Conservation (phyloP, 2,329 filamentous ascomycete genomes). For the Exophiala calicioides region DNA sequence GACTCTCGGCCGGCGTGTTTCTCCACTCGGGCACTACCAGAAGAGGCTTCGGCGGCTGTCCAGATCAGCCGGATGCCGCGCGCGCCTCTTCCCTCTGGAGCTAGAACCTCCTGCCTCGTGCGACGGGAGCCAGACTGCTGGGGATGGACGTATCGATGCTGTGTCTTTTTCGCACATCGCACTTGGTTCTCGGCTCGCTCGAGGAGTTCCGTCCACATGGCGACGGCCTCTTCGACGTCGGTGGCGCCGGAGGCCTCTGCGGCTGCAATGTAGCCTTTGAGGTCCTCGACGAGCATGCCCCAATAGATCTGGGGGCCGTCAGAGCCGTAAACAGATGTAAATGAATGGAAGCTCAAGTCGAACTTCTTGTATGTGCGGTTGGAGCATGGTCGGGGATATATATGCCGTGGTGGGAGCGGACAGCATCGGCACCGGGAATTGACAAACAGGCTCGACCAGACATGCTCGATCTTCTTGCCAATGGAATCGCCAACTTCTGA, state of each 20-base stretch:
- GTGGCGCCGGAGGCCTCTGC: neutral
- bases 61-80: no score
- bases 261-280: neutral
- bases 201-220: neutral
- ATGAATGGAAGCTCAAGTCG: neutral
- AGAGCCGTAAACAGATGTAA: constrained; percentile 10
- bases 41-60: no score
- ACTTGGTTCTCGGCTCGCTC: neutral
- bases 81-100: neutral
- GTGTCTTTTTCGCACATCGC: neutral
- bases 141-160: neutral
- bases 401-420: neutral
- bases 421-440: constrained; percentile 1
- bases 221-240: neutral
- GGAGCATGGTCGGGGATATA: constrained; percentile 1
- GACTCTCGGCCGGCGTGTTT: no score
- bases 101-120: neutral
- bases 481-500: neutral
- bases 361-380: constrained; percentile 9
- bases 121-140: neutral
- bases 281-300: constrained; percentile 5
- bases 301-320: constrained; percentile 10
- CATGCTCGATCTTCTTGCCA: neutral
- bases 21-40: neutral
- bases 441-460: constrained; percentile 1